Percentiles rank a stretch among this genome's conserved stretches.
These are phyloP conservation scores for Diaporthe ampelina DNA, from an alignment of 2,329 filamentous ascomycete species.

Conservation along the genomic window DNA sequence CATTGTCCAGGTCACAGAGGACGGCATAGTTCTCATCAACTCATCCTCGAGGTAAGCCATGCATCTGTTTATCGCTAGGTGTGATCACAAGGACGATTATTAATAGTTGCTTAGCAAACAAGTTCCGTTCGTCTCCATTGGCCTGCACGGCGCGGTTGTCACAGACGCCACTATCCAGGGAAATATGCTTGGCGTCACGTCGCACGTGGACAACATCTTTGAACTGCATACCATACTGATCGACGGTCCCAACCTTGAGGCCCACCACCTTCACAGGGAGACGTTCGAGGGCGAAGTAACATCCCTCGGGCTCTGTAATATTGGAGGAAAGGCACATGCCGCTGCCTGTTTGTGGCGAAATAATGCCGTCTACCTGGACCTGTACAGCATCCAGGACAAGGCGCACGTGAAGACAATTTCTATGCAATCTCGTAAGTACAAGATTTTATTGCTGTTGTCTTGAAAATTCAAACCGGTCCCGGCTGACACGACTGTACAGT, in stretches of 20 bases:
- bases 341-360: slow-evolving; percentile 37
- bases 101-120: slow-evolving; percentile 27
- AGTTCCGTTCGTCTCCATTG: slow-evolving; percentile 43
- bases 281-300: slow-evolving; percentile 62
- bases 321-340: slow-evolving; percentile 42
- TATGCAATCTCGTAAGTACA: slow-evolving; percentile 37
- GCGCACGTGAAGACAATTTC: slow-evolving; percentile 14
- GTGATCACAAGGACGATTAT: not conserved
- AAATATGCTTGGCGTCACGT: slow-evolving; percentile 58
- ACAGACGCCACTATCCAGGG: slow-evolving; percentile 59
- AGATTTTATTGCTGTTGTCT: no score
- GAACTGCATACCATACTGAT: slow-evolving; percentile 57
- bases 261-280: slow-evolving; percentile 1
- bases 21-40: slow-evolving; percentile 57
- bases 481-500: slow-evolving; percentile 10
- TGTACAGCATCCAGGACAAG: slow-evolving; percentile 30
- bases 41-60: slow-evolving; percentile 54
- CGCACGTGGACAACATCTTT: slow-evolving; percentile 54
- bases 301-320: slow-evolving; percentile 56
- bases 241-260: slow-evolving; percentile 52
- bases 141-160: slow-evolving; percentile 48
- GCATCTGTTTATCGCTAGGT: not conserved
- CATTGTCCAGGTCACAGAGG: slow-evolving; percentile 69
- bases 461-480: not conserved
- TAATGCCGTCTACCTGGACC: slow-evolving; percentile 34